Evolutionary conservation across 495 filamentous ascomycete genomes (phyloP), one percentile per base, ranked within the genome.

Genomic region (Achaetomiella virescens): DNA sequence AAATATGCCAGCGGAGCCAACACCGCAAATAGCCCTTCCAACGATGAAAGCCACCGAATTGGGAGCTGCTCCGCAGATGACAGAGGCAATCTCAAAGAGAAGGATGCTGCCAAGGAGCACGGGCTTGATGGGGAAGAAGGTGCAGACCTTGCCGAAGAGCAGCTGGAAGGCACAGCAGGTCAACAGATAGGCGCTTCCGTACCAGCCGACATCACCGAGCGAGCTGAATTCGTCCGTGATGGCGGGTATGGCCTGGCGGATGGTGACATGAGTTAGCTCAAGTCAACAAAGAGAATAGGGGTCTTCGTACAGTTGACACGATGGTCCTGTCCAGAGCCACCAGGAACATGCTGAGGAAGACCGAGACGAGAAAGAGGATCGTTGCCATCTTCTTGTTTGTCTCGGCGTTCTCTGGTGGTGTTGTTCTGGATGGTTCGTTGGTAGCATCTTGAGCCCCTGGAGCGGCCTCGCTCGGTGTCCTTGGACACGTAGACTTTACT

Each of bases 21-120:
- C 31, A 12, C 81, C 81, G 36, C 79, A 78, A n/a, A 85, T 66
- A 29, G 80, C 80, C 37, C 81, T 73, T 5, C 82, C 80, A 17
- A 82, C 52, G 45, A 84, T 84, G 35, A 84, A 69, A 18, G 75
- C 73, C 8, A 62, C 59, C 17, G 78, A 81, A 41, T 68, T 79
- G 1, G 81, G 82, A 2, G 81, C 80, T 9, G 73, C 75, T 50
- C 74, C 82, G 50, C 81, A 84, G 36, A 84, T 63, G 6, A 75
- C 69, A 21, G 75, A 79, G 0, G 81, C 81, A 18, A 79, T 31
- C 55, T 81, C 76, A 58, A 81, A 82, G 27, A 81, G 54, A 21
- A 75, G 27, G 20, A 75, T 66, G 14, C 70, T 61, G 17, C 57
- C 33, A 6, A 79, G 49, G 50, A 75, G 81, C 9, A 61, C 59